Evolutionary conservation across 331 rosid species (phyloP), one percentile per base, ranked within the genome.

Genomic region (Quercus lobata): DNA sequence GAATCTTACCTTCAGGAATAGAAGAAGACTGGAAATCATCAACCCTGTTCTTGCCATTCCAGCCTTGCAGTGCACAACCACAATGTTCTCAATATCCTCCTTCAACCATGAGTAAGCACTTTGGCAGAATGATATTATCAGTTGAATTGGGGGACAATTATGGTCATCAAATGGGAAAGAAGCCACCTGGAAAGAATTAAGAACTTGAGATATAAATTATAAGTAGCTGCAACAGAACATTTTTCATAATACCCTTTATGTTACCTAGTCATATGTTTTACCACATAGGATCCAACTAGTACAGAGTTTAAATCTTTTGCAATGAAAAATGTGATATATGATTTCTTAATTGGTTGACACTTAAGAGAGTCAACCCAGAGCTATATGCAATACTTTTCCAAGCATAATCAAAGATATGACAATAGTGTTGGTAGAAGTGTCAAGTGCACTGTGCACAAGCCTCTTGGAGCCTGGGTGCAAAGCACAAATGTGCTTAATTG

Each of bases 21-120:
- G 79, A 71, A 96, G 91, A 88, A 96, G 97, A 87, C 99, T 96
- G 79, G 97, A 93, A 80, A 96, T 96, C 98, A 93, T 96, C 92
- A 96, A 85, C 66, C 99, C 98, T 27, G 99, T 96, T 87, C 98
- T 84, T 0, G 98, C 98, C 98, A 93, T 96, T 83, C 99, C 99
- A 34, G 98, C 97, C 88, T 96, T 96, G 82, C 99, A 96, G 84
- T 96, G 98, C 88, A 96, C 98, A 76, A 92, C 99, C 85, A 93
- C 98, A 37, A 96, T 97, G 85, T 96, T 96, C 88, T 96, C 99
- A 68, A 96, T 90, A 84, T 93, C 99, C 84, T 93, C 85, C 86
- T 93, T 96, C 92, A 96, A 87, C 98, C 99, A 96, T 22, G 98
- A 84, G 89, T 93, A 96, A 41, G 99, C 97, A 83, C 98, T 96